Evolutionary conservation across 139 green algal genomes (phyloP), one percentile per base, ranked within the genome.

Genomic region (Chlamydomonas applanata): DNA sequence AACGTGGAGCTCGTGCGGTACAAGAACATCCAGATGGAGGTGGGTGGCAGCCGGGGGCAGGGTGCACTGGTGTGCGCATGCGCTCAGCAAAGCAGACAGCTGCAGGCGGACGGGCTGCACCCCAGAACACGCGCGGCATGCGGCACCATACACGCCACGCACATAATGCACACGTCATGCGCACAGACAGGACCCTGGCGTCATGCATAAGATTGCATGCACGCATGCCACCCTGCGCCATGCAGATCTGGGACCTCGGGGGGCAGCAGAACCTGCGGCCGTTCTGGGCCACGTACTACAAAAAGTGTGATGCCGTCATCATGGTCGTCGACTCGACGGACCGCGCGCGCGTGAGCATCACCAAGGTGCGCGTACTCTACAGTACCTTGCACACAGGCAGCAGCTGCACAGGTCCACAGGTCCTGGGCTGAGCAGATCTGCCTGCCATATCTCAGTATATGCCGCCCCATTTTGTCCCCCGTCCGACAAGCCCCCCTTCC

Each of bases 201-300:
- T n/a, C n/a, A n/a, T n/a, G n/a, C n/a, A n/a, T n/a, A n/a, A n/a
- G n/a, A n/a, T n/a, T 17, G 46, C 46, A 14, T 62, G 54, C 54
- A 62, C 22, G 4, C 54, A 27, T 14, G 22, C 22, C 24, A 17
- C 22, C 54, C 22, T 62, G 54, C 24, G 13, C 24, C 4, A 49
- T 3, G 24, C 74, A 85, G 80, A 85, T 85, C 30, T 85, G 80
- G 80, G 80, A 85, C 62, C 78, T 98, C 27, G 94, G 94, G 0
- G 94, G 94, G 22, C 94, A 98, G 79, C 88, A 92, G 52, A 92
- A 86, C 45, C 68, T 98, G 72, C 77, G 94, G 16, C 87, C 93
- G 7, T 94, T 90, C 16, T 98, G 94, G 94, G 82, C 82, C 11
- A 93, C 88, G 3, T 98, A 98, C 78, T 97, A 94, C 78, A 86